These are phyloP conservation scores for Tephrocybe sp. DNA, from an alignment of 768 basidiomycete genomes.

Conservation along the genomic window DNA sequence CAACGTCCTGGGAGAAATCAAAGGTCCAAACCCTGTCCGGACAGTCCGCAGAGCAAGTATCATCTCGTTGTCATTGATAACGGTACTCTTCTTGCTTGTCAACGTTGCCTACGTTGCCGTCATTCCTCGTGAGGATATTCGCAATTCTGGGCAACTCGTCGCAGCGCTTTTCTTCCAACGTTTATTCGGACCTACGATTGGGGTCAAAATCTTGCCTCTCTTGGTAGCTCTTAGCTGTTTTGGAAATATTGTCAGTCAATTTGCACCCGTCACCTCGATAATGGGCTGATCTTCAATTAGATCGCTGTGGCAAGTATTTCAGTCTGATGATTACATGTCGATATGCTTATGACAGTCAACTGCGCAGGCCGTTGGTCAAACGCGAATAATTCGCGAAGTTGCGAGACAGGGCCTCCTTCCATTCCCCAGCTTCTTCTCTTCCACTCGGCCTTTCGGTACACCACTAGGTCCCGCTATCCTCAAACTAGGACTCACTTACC, in stretches of 20 bases:
- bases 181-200: conserved; percentile 27
- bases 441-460: conserved; percentile 48
- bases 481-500: conserved; percentile 36
- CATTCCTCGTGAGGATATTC: conserved; percentile 33
- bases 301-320: not conserved
- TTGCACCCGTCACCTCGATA: not conserved
- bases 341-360: not conserved
- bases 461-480: conserved; percentile 43
- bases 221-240: conserved; percentile 34
- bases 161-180: conserved; percentile 33
- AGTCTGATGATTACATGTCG: not conserved
- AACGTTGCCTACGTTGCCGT: conserved; percentile 40
- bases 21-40: conserved; percentile 37
- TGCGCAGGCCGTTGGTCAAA: conserved; percentile 30
- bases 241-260: conserved; percentile 33
- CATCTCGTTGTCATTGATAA: conserved; percentile 39
- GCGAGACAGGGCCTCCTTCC: conserved; percentile 55
- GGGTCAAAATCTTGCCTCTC: conserved; percentile 29
- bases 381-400: conserved; percentile 49
- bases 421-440: conserved; percentile 45
- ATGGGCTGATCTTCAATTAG: not conserved
- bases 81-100: conserved; percentile 45
- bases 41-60: conserved; percentile 44
- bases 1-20: conserved; percentile 46
- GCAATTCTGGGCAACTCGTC: conserved; percentile 32